phyloP scores from a whole-genome alignment of 139 green algal genomes.

The Picochlorum sp. region DNA sequence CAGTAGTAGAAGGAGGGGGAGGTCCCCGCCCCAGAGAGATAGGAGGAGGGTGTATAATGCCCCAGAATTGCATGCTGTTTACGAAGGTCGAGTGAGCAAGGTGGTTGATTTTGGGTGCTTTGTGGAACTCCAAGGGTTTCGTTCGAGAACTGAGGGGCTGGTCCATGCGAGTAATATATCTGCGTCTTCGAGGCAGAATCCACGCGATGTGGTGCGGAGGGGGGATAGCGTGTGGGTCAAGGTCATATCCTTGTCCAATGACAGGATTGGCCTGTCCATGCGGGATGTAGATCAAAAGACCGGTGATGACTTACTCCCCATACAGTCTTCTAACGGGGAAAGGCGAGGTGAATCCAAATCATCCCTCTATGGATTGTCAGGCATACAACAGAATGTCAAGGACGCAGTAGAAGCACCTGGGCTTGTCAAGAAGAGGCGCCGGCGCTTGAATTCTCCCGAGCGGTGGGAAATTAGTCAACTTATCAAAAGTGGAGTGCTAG shows the following conservation, averaged over 20 bases:
- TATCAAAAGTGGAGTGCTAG: constrained; percentile 71
- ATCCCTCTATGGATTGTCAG: constrained; percentile 67
- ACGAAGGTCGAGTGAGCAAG: constrained; percentile 56
- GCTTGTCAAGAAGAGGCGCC: constrained; percentile 10
- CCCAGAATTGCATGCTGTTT: constrained; percentile 68
- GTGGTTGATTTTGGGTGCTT: constrained; percentile 97
- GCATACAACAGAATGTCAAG: constrained; percentile 43
- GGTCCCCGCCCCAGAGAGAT: constrained; percentile 2
- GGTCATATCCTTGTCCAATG: constrained; percentile 46
- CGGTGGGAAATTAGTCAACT: constrained; percentile 48
- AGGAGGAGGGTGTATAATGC: constrained; percentile 31
- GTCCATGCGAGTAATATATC: constrained; percentile 88
- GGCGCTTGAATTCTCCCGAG: constrained; percentile 44
- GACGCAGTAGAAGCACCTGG: background rate
- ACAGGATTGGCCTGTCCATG: constrained; percentile 79
- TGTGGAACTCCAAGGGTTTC: constrained; percentile 76
- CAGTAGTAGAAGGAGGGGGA: constrained; percentile 2
- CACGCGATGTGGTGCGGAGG: constrained; percentile 35
- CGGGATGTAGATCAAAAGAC: constrained; percentile 91
- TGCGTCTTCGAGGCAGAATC: constrained; percentile 9
- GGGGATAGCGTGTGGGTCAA: constrained; percentile 73
- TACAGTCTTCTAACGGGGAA: constrained; percentile 25
- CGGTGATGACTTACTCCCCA: constrained; percentile 67
- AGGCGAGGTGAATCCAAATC: constrained; percentile 12
- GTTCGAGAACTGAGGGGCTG: constrained; percentile 71